Evolutionary conservation across 352 stramenopile species (phyloP), one percentile per base, ranked within the genome.

Genomic region (Globisporangium ultimum): DNA sequence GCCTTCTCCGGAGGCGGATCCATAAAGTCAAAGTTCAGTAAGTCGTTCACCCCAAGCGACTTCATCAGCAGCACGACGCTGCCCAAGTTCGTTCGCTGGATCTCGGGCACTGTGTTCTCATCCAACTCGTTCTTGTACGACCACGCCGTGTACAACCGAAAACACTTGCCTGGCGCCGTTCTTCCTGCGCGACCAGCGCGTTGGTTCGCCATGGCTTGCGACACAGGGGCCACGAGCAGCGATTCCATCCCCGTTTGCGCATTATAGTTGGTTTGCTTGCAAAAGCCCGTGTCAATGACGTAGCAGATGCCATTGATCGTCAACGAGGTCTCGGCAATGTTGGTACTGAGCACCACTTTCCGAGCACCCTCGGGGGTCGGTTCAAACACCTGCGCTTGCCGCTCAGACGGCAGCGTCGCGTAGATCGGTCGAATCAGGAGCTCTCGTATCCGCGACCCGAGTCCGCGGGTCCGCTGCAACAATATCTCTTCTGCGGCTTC

Each of bases 21-120:
- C 96, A 99, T 99, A 64, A 99, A 99, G 75, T 99, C 98, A 64
- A 99, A 99, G 67, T 99, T 83, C 18, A 99, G 72, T 51, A 99
- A 71, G 73, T 99, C 97, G 67, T 99, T 97, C 67, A 99, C 99
- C 5, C 98, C 98, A 3, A 99, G 82, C 63, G 87, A 98, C 74
- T 99, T 99, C 58, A 99, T 91, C 68, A 99, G 89, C 41, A 99
- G 77, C 56, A 99, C 97, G 5, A 99, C 97, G 72, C 96, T 98
- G 12, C 88, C 86, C 64, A 99, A 87, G 66, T 99, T 99, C 13
- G 97, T 99, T 17, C 97, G 76, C 64, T 98, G 83, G 57, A 99
- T 99, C 72, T 99, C 97, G 1, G 97, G 97, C 14, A 98, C 87
- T 8, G 96, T 99, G 63, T 99, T 99, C 58, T 98, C 88, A 47